Percentiles rank a stretch among this genome's conserved stretches.
phyloP scores from a whole-genome alignment of 1,284 basidiomycete genomes.

The Austroboletus niveus region DNA sequence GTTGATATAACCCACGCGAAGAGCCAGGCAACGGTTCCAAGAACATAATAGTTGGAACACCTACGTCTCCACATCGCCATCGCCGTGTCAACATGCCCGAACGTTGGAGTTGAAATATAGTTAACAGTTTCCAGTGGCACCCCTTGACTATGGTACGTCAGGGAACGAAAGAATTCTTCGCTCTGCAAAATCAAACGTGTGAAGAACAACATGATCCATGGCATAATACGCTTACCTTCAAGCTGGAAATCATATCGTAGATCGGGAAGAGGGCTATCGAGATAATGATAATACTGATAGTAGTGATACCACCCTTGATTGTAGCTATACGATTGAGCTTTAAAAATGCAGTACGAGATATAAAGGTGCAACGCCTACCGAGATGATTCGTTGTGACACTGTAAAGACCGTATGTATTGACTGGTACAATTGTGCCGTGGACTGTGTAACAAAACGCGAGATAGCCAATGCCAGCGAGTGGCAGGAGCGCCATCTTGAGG shows the following conservation, averaged over 20 bases:
- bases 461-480: constrained; percentile 25
- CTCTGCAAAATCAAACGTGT: constrained; percentile 12
- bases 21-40: constrained; percentile 19
- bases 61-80: constrained; percentile 10
- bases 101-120: constrained; percentile 25
- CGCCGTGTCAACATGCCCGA: constrained; percentile 16
- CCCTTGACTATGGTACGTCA: constrained; percentile 15
- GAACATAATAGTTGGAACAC: constrained; percentile 29
- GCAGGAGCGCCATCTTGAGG: constrained; percentile 22
- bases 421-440: constrained; percentile 23
- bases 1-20: constrained; percentile 18
- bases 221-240: constrained; percentile 14
- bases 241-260: constrained; percentile 13
- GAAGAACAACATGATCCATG: not conserved
- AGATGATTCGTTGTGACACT: constrained; percentile 18
- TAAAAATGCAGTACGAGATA: not conserved
- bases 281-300: constrained; percentile 29
- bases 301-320: constrained; percentile 28
- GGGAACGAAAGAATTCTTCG: constrained; percentile 30
- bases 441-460: constrained; percentile 29
- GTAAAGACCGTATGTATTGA: constrained; percentile 22
- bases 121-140: constrained; percentile 26
- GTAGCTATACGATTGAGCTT: constrained; percentile 9
- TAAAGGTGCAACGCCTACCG: constrained; percentile 8
- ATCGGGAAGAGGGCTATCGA: constrained; percentile 27